A percentile compares a stretch with the other conserved stretches of the same genome.
These are phyloP conservation scores for Venturia oleaginea DNA, from an alignment of 2,329 filamentous ascomycete species.

Conservation along the genomic window DNA sequence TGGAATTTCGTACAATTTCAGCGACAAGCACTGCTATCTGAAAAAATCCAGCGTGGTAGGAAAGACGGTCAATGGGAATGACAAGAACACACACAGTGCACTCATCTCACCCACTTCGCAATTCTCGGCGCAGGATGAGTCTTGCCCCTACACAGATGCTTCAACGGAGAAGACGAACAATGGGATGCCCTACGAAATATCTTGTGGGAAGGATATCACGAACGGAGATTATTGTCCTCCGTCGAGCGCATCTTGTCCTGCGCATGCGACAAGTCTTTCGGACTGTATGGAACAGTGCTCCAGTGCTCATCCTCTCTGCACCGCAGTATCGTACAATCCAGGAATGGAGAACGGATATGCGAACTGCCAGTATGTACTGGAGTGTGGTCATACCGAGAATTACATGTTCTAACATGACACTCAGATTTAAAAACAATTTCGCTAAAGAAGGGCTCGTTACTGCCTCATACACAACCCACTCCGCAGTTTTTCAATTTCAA, in stretches of 20 bases:
- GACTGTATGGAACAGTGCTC: constrained; percentile 11
- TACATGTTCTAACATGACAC: background rate
- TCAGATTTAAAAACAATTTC: constrained; percentile 3
- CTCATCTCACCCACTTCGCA: background rate
- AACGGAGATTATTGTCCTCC: constrained; percentile 8
- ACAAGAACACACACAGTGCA: background rate
- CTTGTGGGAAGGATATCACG: constrained; percentile 4
- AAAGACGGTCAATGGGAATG: background rate
- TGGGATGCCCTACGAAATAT: constrained; percentile 7
- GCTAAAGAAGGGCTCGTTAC: background rate
- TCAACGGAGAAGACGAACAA: background rate
- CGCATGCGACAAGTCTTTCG: background rate
- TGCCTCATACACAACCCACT: background rate
- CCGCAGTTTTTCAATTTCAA: background rate
- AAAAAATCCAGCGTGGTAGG: background rate
- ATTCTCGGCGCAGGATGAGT: background rate
- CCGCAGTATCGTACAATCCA: constrained; percentile 1
- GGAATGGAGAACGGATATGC: constrained; percentile 3
- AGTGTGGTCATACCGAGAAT: background rate
- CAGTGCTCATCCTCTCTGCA: background rate
- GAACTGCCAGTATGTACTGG: background rate
- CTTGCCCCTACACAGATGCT: background rate
- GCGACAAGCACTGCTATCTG: background rate
- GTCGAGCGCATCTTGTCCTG: background rate
- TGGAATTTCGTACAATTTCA: constrained; percentile 9